Conservation (phyloP, 2,329 filamentous ascomycete species). For the Pestalotiopsis sp. region DNA sequence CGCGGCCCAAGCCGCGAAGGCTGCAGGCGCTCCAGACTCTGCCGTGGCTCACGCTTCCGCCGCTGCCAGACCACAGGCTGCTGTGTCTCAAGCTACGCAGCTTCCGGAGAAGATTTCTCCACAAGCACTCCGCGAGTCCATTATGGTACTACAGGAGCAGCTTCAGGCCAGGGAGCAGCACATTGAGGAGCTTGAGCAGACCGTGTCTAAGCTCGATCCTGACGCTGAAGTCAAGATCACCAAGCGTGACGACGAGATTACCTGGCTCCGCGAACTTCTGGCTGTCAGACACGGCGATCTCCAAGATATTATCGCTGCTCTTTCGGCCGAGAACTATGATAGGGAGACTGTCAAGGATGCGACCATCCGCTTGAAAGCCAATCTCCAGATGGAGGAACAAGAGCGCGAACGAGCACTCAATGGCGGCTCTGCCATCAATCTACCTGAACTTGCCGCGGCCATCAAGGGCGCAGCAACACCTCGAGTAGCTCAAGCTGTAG, state of each 20-base stretch:
- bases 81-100: constrained; percentile 42
- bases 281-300: constrained; percentile 89
- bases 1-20: constrained; percentile 31
- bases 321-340: constrained; percentile 76
- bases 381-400: constrained; percentile 97
- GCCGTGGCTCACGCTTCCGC: constrained; percentile 48
- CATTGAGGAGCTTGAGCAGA: constrained; percentile 83
- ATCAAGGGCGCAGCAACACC: constrained; percentile 79
- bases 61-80: constrained; percentile 38
- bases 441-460: constrained; percentile 77
- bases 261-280: constrained; percentile 90
- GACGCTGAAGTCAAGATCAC: constrained; percentile 81
- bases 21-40: constrained; percentile 39
- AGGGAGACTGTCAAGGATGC: constrained; percentile 82
- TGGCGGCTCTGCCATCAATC: constrained; percentile 64
- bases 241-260: constrained; percentile 92
- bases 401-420: constrained; percentile 85
- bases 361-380: constrained; percentile 88
- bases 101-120: constrained; percentile 87
- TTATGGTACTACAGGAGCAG: constrained; percentile 95
- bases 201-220: constrained; percentile 68
- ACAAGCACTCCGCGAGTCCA: constrained; percentile 92
- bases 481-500: constrained; percentile 81
- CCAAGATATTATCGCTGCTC: constrained; percentile 82
- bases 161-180: constrained; percentile 89